Evolutionary conservation across 345 rosid genomes (phyloP).

Genomic region (Draba incana): DNA sequence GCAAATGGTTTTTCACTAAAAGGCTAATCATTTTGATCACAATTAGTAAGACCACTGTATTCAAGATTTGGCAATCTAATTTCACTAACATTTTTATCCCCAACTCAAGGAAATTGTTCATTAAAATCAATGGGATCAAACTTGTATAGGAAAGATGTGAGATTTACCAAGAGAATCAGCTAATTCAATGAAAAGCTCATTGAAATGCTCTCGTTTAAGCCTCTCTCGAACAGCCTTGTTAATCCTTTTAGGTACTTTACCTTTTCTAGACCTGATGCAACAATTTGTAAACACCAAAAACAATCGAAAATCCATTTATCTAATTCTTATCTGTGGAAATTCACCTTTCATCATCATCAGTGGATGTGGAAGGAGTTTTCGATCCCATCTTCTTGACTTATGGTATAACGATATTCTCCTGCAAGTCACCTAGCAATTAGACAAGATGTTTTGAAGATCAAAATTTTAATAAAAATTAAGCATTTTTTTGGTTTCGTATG

Average conservation of each 20-base stretch:
- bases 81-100: too few relatives aligned
- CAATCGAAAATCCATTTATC: neutral
- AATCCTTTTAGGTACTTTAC: slow-evolving; percentile 71
- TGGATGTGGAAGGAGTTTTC: slow-evolving; percentile 46
- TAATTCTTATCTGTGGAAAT: neutral
- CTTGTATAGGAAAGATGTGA: neutral
- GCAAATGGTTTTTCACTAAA: too few relatives aligned
- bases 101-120: slow-evolving; percentile 8
- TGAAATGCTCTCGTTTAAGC: slow-evolving; percentile 93
- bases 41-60: neutral
- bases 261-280: slow-evolving; percentile 59
- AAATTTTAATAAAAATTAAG: too few relatives aligned
- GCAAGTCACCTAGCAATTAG: slow-evolving; percentile 29
- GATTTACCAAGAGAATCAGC: slow-evolving; percentile 72
- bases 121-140: too few relatives aligned
- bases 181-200: slow-evolving; percentile 80
- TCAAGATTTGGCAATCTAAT: neutral
- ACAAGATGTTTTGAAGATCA: neutral
- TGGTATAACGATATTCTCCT: slow-evolving; percentile 3
- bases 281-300: neutral
- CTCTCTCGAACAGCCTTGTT: slow-evolving; percentile 93
- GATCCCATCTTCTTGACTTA: slow-evolving; percentile 46
- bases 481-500: neutral
- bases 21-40: neutral
- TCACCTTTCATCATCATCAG: slow-evolving; percentile 42